Conservation (phyloP, 768 basidiomycete species). For the Macrolepiota dolichaula region DNA sequence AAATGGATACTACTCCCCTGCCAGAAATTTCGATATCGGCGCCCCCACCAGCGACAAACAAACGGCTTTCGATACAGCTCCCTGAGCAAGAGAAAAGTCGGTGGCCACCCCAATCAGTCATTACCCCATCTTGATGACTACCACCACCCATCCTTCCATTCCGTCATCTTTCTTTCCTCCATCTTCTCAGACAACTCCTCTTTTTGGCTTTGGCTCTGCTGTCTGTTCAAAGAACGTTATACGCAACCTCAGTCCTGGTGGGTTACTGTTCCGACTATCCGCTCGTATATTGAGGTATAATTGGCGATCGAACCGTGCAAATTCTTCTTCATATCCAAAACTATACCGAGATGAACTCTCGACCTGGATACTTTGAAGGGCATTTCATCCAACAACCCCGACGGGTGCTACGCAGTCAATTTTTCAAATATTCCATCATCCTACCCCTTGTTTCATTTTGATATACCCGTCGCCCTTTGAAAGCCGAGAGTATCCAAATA, state of each 20-base stretch:
- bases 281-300: background rate
- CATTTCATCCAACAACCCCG: background rate
- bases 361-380: background rate
- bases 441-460: background rate
- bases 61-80: constrained; percentile 42
- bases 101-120: constrained; percentile 16
- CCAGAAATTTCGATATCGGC: constrained; percentile 20
- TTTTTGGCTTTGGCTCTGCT: background rate
- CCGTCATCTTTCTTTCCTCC: background rate
- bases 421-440: background rate
- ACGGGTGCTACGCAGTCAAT: background rate
- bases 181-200: background rate
- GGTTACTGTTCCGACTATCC: background rate
- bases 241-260: background rate
- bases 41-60: constrained; percentile 16
- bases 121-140: constrained; percentile 8
- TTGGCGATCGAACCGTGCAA: background rate
- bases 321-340: background rate
- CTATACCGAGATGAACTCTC: background rate
- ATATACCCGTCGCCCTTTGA: background rate
- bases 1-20: constrained; percentile 24
- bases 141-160: background rate
- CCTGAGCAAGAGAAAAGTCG: constrained; percentile 65
- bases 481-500: background rate
- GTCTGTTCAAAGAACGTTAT: background rate